Evolutionary conservation across 176 grass and related monocot genomes (phyloP), one percentile per base, ranked within the genome.

Genomic region (Juncus inflexus): DNA sequence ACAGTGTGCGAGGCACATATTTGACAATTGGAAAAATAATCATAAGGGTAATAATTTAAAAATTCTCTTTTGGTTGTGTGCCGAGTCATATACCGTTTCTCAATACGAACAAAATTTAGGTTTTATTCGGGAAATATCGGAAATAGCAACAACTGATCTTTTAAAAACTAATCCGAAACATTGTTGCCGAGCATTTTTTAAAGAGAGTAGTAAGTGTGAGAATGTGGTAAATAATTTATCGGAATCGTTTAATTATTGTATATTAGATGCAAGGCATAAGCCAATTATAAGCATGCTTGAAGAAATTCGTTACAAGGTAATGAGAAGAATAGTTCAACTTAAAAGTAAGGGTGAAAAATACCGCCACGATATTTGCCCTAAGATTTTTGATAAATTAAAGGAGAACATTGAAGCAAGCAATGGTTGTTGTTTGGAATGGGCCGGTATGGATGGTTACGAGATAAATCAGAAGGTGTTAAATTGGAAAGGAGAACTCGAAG

Each of bases 191-290:
- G 57, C 8, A 35, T 60, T 5, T 9, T 28, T 28, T 28, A 28
- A 28, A 28, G 19, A 28, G 0, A 28, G 19, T 28, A 28, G 19
- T 28, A 28, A 60, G 12, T 60, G 57, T 36, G 57, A 60, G 3
- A 37, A 35, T 60, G 57, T 60, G 12, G 16, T 28, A 35, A 37
- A 60, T 36, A 60, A 37, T 60, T 35, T 60, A 5, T 60, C 57
- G 7, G 16, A 60, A 10, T 37, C 57, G 37, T 60, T 60, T 11
- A 60, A 60, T 60, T 35, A 35, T 36, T 60, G 57, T n/a, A 60
- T 60, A 15, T 35, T 60, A 60, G 57, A 60, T 60, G 57, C 57
- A 35, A 60, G 15, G 16, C 16, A 60, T 60, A 60, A 36, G 12
- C 15, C 15, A 37, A 60, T 37, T 36, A 60, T 15, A 60, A 60